Percentiles rank a stretch among this genome's conserved stretches.
phyloP scores from a whole-genome alignment of 371 early-diverging fungal genomes.

The Conidiobolus incongruus region DNA sequence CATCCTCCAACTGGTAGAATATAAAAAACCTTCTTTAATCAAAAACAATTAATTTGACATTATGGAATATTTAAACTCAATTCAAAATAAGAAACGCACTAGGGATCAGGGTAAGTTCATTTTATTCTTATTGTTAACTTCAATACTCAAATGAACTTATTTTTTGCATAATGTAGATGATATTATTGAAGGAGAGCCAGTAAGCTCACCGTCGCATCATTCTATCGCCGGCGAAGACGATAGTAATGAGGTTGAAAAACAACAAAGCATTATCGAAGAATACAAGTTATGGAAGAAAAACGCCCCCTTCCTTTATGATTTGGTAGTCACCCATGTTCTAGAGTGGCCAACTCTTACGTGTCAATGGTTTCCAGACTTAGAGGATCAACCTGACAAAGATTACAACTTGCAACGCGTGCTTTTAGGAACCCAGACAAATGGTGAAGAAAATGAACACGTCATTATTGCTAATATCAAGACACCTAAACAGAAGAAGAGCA shows the following conservation, averaged over 20 bases:
- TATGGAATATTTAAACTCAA: too few relatives aligned
- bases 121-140: too few relatives aligned
- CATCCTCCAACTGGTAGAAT: too few relatives aligned
- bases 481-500: slow-evolving; percentile 20
- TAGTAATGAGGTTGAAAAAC: slow-evolving; percentile 27
- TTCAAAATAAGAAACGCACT: too few relatives aligned
- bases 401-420: slow-evolving; percentile 67
- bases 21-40: too few relatives aligned
- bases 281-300: slow-evolving; percentile 99
- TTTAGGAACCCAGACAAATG: slow-evolving; percentile 93
- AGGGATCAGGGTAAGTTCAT: too few relatives aligned
- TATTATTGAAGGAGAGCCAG: too few relatives aligned
- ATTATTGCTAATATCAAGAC: slow-evolving; percentile 76
- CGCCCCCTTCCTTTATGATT: slow-evolving; percentile 93
- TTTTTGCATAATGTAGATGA: not conserved
- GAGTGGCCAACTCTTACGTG: slow-evolving; percentile 96
- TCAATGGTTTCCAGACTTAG: slow-evolving; percentile 95
- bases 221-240: slow-evolving; percentile 1
- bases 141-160: too few relatives aligned
- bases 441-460: slow-evolving; percentile 81
- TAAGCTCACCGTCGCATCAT: not conserved
- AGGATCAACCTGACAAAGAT: slow-evolving; percentile 61
- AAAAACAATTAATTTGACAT: too few relatives aligned
- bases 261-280: slow-evolving; percentile 82
- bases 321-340: slow-evolving; percentile 87